These are phyloP conservation scores for Chalciporus sphaerocephalus DNA, from an alignment of 768 basidiomycete species.

Conservation along the genomic window DNA sequence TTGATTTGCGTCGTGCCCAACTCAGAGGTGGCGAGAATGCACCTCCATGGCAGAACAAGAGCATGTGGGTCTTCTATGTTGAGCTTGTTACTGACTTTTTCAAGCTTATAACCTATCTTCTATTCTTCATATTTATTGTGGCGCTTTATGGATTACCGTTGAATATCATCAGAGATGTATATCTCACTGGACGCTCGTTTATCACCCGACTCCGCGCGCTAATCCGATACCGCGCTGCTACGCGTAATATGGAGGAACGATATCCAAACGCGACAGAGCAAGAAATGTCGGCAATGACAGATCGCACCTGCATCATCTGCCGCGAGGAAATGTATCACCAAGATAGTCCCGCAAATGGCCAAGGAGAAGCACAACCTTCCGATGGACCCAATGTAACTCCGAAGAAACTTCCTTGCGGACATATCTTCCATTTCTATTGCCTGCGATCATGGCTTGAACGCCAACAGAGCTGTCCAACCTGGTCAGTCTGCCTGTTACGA, in stretches of 20 bases:
- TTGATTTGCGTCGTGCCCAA: conserved; percentile 79
- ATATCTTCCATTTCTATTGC: conserved; percentile 98
- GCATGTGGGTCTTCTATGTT: conserved; percentile 94
- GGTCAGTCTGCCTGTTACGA: conserved; percentile 48
- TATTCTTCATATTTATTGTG: conserved; percentile 92
- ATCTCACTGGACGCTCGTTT: conserved; percentile 92
- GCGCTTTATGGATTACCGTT: conserved; percentile 92
- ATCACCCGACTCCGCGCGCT: conserved; percentile 82
- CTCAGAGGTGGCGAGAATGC: conserved; percentile 77
- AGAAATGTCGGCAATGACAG: conserved; percentile 76
- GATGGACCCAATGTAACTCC: conserved; percentile 93
- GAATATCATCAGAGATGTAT: conserved; percentile 96
- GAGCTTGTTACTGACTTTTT: conserved; percentile 90
- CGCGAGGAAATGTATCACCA: conserved; percentile 84
- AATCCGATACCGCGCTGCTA: conserved; percentile 89
- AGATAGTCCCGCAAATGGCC: conserved; percentile 23
- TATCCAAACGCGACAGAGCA: conserved; percentile 90
- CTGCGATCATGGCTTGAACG: conserved; percentile 96
- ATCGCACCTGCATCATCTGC: conserved; percentile 96
- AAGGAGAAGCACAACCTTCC: conserved; percentile 19
- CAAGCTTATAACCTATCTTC: conserved; percentile 86
- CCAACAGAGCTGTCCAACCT: conserved; percentile 98
- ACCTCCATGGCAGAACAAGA: conserved; percentile 96
- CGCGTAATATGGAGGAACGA: conserved; percentile 91
- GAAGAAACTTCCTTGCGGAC: conserved; percentile 94